Evolutionary conservation across 75 land plant genomes (phyloP).

Genomic region (Sequoiadendron giganteum): DNA sequence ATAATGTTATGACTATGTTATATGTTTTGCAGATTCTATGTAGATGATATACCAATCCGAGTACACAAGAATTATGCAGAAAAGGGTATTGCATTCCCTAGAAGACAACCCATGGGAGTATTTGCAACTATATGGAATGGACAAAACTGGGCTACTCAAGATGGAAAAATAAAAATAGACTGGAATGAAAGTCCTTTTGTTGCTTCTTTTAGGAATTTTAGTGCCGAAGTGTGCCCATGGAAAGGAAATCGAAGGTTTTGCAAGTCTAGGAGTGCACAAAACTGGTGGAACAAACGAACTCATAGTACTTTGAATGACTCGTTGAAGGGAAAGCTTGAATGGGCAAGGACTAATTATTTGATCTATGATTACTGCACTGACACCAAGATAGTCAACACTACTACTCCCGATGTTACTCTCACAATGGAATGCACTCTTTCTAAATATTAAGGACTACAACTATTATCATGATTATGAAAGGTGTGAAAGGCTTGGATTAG

Average conservation of each 20-base stretch:
- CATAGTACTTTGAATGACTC: slow-evolving; percentile 28
- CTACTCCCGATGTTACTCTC: slow-evolving; percentile 19
- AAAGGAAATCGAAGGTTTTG: slow-evolving; percentile 28
- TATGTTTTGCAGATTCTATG: slow-evolving; percentile 49
- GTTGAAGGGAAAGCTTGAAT: slow-evolving; percentile 42
- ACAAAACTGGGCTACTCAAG: slow-evolving; percentile 73
- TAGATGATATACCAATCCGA: slow-evolving; percentile 72
- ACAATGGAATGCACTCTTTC: slow-evolving; percentile 42
- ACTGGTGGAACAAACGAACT: slow-evolving; percentile 63
- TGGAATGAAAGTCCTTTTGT: slow-evolving; percentile 69
- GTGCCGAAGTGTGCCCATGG: slow-evolving; percentile 60
- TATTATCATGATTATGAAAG: neutral
- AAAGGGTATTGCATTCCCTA: slow-evolving; percentile 64
- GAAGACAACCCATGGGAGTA: slow-evolving; percentile 59
- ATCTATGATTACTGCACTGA: slow-evolving; percentile 78
- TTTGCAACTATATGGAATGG: slow-evolving; percentile 71
- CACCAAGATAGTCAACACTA: slow-evolving; percentile 37
- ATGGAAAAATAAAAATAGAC: slow-evolving; percentile 56
- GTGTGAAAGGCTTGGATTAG: too few species aligned
- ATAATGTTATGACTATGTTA: neutral
- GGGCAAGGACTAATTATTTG: slow-evolving; percentile 57
- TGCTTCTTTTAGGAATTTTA: slow-evolving; percentile 47
- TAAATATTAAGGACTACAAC: slow-evolving; percentile 24
- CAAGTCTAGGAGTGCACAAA: slow-evolving; percentile 28
- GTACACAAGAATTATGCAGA: slow-evolving; percentile 67